Evolutionary conservation across 805 yeast genomes (phyloP), one percentile per base, ranked within the genome.

Genomic region (Yarrowia sp.): DNA sequence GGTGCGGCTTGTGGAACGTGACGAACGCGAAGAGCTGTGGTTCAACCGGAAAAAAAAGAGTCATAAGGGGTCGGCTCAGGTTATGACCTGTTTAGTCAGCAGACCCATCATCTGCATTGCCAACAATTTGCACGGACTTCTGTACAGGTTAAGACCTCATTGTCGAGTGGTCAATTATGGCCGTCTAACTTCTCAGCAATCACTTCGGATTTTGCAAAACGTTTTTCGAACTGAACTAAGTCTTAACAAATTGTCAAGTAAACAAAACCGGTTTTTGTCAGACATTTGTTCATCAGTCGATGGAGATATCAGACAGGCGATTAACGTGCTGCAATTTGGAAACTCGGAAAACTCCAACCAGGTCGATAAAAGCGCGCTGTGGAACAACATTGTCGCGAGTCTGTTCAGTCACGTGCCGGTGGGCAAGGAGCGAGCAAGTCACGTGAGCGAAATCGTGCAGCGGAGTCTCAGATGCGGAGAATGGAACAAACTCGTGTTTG

Each of bases 31-130:
- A 74, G 78, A 77, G 17, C 79, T 85, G 1, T 78, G 74, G 39
- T 78, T 76, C 53, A 70, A 77, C 34, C 72, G 72, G 40, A 64
- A 68, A 43, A 69, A 50, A 24, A 24, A 24, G 7, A 24, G 30
- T 24, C 30, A 24, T 24, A 24, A 24, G 30, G 30, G 30, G 30
- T 24, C 30, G 30, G 3, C 30, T 5, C 30, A 24, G 30, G 30
- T 24, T 24, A 24, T 24, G 30, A 24, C 30, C 3, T 24, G 30
- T 42, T 77, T 87, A 6, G 76, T 95, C 50, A 80, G 83, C 72
- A 82, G 98, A 71, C 98, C 98, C 1, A 91, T 95, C 19, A 91
- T 94, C 66, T 93, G 97, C 49, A 86, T 95, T 68, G 96, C 98
- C 75, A 95, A 94, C 74, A 97, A 95, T 74, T 82, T 90, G 1